These are phyloP conservation scores for Theileria luwenshuni DNA, from an alignment of 169 alveolate genomes.

Conservation along the genomic window DNA sequence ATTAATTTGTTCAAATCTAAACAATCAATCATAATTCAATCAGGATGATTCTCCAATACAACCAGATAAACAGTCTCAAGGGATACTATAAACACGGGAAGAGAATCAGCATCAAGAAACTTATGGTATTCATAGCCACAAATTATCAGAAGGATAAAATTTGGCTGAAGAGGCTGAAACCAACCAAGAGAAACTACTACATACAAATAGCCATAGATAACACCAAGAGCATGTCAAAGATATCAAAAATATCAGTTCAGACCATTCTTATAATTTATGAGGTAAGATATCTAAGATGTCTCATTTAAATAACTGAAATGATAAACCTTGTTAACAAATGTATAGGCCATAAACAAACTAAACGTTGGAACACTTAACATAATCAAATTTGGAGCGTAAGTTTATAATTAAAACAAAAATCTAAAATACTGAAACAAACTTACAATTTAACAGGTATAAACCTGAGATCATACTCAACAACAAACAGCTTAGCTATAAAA, in stretches of 20 bases:
- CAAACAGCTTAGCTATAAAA: constrained; percentile 43
- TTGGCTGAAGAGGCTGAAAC: constrained; percentile 97
- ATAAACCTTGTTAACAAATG: too few species aligned
- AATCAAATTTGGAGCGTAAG: constrained; percentile 72
- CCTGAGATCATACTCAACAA: constrained; percentile 60
- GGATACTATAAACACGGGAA: constrained; percentile 97
- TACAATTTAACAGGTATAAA: constrained; percentile 6
- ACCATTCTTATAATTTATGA: constrained; percentile 78
- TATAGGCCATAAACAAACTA: constrained; percentile 50
- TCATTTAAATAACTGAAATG: too few species aligned
- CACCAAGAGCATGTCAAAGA: constrained; percentile 88
- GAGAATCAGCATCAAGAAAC: constrained; percentile 92
- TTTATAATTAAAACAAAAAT: background rate
- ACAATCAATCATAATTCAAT: background rate
- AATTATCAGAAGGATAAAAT: constrained; percentile 97
- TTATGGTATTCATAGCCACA: constrained; percentile 97
- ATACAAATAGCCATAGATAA: constrained; percentile 94
- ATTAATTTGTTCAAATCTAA: background rate
- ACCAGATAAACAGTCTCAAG: constrained; percentile 84
- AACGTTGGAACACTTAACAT: constrained; percentile 82
- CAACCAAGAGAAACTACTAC: constrained; percentile 94
- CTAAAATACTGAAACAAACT: background rate
- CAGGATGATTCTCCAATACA: constrained; percentile 86
- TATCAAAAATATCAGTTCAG: constrained; percentile 56
- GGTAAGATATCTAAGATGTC: constrained; percentile 89